These are phyloP conservation scores for Fusarium nurragi DNA, from an alignment of 2,329 filamentous ascomycete species.

Conservation along the genomic window DNA sequence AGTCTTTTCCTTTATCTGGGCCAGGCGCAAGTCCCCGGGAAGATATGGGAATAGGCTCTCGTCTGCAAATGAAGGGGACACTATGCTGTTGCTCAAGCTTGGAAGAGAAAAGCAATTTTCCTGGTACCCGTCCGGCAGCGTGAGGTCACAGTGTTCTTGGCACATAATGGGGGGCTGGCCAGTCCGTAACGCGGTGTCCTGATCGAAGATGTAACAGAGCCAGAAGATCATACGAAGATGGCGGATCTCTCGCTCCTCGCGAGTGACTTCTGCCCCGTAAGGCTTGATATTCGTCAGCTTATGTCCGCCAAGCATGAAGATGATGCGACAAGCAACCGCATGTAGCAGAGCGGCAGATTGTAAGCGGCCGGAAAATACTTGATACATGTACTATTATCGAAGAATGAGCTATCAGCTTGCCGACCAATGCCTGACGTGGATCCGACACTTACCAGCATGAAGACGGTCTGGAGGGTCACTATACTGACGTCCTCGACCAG, in stretches of 20 bases:
- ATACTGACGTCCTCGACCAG: constrained; percentile 55
- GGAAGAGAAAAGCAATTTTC: neutral
- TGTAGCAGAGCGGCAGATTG: constrained; percentile 56
- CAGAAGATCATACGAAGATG: constrained; percentile 60
- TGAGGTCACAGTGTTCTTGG: constrained; percentile 46
- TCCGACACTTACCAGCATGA: constrained; percentile 56
- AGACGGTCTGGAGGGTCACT: constrained; percentile 54
- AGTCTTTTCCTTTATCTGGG: constrained; percentile 61
- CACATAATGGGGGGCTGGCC: constrained; percentile 63
- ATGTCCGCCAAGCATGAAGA: constrained; percentile 61
- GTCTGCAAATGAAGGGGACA: neutral
- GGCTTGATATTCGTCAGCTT: constrained; percentile 32
- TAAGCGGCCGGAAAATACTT: constrained; percentile 55
- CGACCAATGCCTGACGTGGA: neutral
- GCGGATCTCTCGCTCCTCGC: constrained; percentile 42
- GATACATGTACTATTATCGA: neutral
- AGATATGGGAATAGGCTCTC: constrained; percentile 45
- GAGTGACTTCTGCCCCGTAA: constrained; percentile 17
- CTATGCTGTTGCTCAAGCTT: constrained; percentile 35
- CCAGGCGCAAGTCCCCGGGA: constrained; percentile 59
- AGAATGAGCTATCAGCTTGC: neutral
- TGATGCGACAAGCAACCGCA: constrained; percentile 56
- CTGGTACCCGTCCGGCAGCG: neutral
- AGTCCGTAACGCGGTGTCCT: constrained; percentile 62
- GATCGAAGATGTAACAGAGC: constrained; percentile 63